A percentile compares a stretch with the other conserved stretches of the same genome.
Conservation (phyloP, 352 stramenopile genomes). For the Phytophthora kernoviae region DNA sequence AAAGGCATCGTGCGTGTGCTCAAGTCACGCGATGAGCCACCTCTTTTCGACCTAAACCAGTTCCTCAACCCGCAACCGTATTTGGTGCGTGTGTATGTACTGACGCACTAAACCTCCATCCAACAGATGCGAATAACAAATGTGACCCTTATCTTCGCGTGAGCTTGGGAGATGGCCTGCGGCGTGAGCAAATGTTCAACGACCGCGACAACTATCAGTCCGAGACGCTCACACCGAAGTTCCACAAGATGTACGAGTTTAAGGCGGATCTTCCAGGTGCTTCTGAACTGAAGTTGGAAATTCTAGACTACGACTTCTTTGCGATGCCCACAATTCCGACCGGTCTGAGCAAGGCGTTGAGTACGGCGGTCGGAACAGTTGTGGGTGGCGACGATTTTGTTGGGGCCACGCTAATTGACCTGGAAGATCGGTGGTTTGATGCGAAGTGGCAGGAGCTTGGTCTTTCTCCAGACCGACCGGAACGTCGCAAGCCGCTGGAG, state of each 20-base stretch:
- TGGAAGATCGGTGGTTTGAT: conserved; percentile 94
- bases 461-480: conserved; percentile 22
- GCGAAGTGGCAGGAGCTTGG: conserved; percentile 83
- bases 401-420: conserved; percentile 91
- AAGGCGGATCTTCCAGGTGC: conserved; percentile 85
- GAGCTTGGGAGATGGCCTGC: conserved; percentile 77
- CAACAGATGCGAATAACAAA: conserved; percentile 83
- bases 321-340: conserved; percentile 56
- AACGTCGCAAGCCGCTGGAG: conserved; percentile 68
- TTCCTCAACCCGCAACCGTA: conserved; percentile 83
- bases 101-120: conserved; percentile 77
- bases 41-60: conserved; percentile 74
- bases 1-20: conserved; percentile 90
- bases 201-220: conserved; percentile 80
- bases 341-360: conserved; percentile 57
- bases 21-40: conserved; percentile 65
- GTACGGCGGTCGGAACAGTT: conserved; percentile 48
- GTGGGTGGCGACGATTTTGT: conserved; percentile 89
- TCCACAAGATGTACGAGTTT: conserved; percentile 93
- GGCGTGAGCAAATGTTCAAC: conserved; percentile 71
- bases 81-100: conserved; percentile 85
- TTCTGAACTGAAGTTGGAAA: conserved; percentile 69
- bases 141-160: conserved; percentile 88
- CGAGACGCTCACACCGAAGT: conserved; percentile 81
- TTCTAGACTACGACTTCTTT: conserved; percentile 80